Conservation (phyloP, 352 stramenopile species). For the Globisporangium lucens region DNA sequence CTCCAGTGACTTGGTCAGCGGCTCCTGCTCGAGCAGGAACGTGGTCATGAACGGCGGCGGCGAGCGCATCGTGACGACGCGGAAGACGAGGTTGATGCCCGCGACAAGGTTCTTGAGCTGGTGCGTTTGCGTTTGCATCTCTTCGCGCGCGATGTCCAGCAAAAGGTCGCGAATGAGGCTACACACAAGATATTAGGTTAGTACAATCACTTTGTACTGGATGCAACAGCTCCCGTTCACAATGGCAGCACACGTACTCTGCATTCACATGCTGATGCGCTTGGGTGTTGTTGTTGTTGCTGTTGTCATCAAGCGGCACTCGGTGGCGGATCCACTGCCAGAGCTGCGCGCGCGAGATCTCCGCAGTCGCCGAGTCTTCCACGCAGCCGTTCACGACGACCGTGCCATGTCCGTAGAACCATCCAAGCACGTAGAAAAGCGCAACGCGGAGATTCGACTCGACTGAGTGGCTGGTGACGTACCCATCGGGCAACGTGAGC, state of each 20-base stretch:
- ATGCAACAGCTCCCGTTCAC: not conserved
- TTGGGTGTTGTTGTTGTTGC: not conserved
- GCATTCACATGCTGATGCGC: conserved; percentile 29
- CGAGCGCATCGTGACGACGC: conserved; percentile 52
- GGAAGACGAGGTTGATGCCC: conserved; percentile 53
- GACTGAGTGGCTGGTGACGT: conserved; percentile 82
- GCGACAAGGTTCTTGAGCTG: conserved; percentile 37
- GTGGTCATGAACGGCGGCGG: conserved; percentile 65
- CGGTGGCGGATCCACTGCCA: conserved; percentile 82
- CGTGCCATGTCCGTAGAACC: conserved; percentile 87
- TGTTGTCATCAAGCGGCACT: conserved; percentile 31
- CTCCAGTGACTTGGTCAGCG: conserved; percentile 40
- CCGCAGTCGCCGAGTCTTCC: conserved; percentile 93
- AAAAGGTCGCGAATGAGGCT: conserved; percentile 57
- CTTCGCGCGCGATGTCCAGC: conserved; percentile 28
- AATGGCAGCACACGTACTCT: conserved; percentile 20
- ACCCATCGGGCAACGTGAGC: conserved; percentile 43
- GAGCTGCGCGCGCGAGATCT: conserved; percentile 93
- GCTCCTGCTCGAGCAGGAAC: conserved; percentile 62
- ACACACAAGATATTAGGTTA: not conserved
- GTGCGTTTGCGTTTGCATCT: conserved; percentile 20
- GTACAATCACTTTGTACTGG: not conserved
- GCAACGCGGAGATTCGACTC: conserved; percentile 86
- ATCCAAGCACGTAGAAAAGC: conserved; percentile 89
- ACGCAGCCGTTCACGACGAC: conserved; percentile 91